A percentile compares a stretch with the other conserved stretches of the same genome.
Evolutionary conservation across 768 basidiomycete species (phyloP).

Genomic region (Neoboletus subvelutipes): DNA sequence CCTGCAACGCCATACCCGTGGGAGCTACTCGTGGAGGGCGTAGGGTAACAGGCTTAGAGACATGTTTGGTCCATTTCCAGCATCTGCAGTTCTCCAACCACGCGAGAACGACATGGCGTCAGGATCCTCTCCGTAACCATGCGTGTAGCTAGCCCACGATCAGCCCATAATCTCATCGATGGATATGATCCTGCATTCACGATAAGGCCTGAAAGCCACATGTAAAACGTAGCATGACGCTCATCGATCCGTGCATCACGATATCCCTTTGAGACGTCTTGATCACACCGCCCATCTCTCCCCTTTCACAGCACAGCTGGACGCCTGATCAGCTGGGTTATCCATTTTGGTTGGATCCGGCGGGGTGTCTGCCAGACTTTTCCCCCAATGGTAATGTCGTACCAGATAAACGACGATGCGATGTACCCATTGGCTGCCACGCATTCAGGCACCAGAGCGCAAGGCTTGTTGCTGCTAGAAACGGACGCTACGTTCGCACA

Average conservation of each 20-base stretch:
- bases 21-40: conserved; percentile 11
- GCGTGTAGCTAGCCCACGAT: conserved; percentile 10
- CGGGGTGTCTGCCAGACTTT: conserved; percentile 1
- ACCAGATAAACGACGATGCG: not conserved
- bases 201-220: conserved; percentile 5
- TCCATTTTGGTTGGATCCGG: conserved; percentile 5
- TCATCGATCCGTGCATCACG: conserved; percentile 23
- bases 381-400: not conserved
- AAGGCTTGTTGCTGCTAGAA: not conserved
- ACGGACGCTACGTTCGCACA: not conserved
- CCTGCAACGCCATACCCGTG: conserved; percentile 8
- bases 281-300: conserved; percentile 9
- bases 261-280: conserved; percentile 5
- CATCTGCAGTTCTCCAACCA: not conserved
- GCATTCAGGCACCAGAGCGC: conserved; percentile 1
- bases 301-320: conserved; percentile 7
- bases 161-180: conserved; percentile 23
- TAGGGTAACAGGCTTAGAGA: conserved; percentile 11
- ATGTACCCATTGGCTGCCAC: not conserved
- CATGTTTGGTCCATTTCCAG: not conserved
- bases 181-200: not conserved
- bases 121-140: conserved; percentile 5
- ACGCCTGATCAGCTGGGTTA: conserved; percentile 4
- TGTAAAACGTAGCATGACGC: conserved; percentile 1
- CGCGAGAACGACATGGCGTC: conserved; percentile 10